Percentiles rank a stretch among this genome's conserved stretches.
phyloP scores from a whole-genome alignment of 805 yeast species.

The Lipomyces spencermartinsiae region DNA sequence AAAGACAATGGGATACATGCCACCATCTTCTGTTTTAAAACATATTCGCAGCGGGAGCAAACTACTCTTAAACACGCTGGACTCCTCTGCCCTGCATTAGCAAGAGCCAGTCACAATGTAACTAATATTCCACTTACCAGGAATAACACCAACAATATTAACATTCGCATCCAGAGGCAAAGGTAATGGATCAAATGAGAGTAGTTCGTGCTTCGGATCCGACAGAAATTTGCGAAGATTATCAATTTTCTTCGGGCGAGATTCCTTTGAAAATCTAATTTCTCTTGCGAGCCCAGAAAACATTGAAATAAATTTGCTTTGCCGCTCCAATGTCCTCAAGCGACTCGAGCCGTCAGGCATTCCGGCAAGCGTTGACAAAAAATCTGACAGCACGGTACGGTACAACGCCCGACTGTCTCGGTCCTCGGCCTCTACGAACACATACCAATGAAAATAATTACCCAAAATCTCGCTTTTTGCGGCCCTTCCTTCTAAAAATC shows the following conservation, averaged over 20 bases:
- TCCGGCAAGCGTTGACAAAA: constrained; percentile 48
- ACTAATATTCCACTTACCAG: constrained; percentile 44
- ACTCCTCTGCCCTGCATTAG: constrained; percentile 54
- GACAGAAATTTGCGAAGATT: constrained; percentile 62
- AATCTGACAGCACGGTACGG: constrained; percentile 56
- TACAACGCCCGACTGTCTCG: constrained; percentile 53
- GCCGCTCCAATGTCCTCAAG: constrained; percentile 54
- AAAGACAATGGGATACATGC: constrained; percentile 80
- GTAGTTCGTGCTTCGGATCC: constrained; percentile 53
- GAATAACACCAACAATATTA: constrained; percentile 72
- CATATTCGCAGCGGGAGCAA: constrained; percentile 86
- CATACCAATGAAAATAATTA: constrained; percentile 88
- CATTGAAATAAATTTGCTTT: constrained; percentile 70
- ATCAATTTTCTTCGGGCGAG: constrained; percentile 78
- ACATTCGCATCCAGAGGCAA: constrained; percentile 86
- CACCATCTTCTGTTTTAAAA: constrained; percentile 62
- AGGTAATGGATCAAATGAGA: constrained; percentile 60
- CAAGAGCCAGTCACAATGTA: neutral
- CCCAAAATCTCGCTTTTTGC: constrained; percentile 70
- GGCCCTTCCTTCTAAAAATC: constrained; percentile 76
- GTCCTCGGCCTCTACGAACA: constrained; percentile 86
- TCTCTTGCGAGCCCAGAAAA: constrained; percentile 69
- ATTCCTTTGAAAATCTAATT: constrained; percentile 70
- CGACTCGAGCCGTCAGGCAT: constrained; percentile 43
- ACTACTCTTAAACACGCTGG: constrained; percentile 88